phyloP scores from a whole-genome alignment of 139 green algal species.

The Marvania coccoides region DNA sequence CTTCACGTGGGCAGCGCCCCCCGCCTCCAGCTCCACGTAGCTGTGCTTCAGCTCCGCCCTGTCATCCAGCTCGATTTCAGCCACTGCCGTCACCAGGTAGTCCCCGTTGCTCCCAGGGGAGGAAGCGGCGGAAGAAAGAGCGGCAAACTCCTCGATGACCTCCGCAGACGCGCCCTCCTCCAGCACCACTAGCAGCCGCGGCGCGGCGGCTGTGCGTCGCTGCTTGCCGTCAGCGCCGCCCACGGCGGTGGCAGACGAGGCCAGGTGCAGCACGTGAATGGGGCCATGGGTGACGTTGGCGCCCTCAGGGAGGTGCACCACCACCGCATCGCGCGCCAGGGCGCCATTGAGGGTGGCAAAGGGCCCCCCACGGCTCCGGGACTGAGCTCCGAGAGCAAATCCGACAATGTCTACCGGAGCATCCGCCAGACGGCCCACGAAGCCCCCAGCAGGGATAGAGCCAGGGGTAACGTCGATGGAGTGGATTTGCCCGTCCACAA shows the following conservation, averaged over 20 bases:
- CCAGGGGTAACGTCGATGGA: constrained; percentile 27
- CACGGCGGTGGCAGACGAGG: constrained; percentile 5
- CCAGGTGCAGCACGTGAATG: constrained; percentile 65
- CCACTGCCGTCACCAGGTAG: constrained; percentile 27
- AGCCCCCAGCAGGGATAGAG: constrained; percentile 43
- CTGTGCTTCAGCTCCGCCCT: constrained; percentile 57
- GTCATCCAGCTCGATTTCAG: constrained; percentile 56
- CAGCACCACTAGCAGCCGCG: constrained; percentile 60
- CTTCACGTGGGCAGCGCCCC: constrained; percentile 58
- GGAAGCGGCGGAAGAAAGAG: too few relatives aligned
- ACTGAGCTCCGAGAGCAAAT: constrained; percentile 38
- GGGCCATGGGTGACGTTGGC: constrained; percentile 19
- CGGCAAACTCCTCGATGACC: constrained; percentile 74
- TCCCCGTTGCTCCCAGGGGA: not conserved
- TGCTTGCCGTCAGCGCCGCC: not conserved
- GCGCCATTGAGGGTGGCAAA: constrained; percentile 73
- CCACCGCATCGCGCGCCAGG: constrained; percentile 45
- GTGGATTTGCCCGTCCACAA: constrained; percentile 59
- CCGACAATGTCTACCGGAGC: constrained; percentile 37
- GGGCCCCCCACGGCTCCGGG: constrained; percentile 41
- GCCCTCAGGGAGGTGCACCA: constrained; percentile 44
- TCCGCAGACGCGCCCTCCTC: constrained; percentile 30
- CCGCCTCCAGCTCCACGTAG: constrained; percentile 46
- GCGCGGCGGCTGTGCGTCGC: not conserved
- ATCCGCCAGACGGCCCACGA: constrained; percentile 43